Conservation (phyloP, 106 monocot genomes). For the Gastrodia elata region DNA sequence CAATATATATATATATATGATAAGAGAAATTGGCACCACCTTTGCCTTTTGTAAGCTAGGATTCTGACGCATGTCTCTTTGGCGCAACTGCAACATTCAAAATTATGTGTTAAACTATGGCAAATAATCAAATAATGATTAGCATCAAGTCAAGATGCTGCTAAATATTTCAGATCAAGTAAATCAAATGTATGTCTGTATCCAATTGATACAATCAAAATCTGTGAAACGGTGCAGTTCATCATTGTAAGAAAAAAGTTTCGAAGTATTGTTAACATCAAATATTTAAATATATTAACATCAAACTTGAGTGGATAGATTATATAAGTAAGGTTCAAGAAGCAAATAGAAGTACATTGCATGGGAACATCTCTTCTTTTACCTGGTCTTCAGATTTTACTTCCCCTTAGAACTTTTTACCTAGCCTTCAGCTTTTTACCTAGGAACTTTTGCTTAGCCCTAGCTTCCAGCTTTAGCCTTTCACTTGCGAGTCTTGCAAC, state of each 20-base stretch:
- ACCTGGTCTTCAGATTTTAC: neutral
- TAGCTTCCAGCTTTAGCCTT: no score
- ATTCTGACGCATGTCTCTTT: conserved; percentile 47
- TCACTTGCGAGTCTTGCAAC: no score
- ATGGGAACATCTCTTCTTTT: neutral
- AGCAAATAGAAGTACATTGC: neutral
- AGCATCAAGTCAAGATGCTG: neutral
- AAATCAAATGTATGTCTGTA: neutral
- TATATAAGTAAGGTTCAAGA: neutral
- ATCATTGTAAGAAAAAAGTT: neutral
- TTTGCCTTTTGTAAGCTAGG: conserved; percentile 34
- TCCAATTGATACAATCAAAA: neutral
- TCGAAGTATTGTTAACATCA: neutral
- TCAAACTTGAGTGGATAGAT: neutral
- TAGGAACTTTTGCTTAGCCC: no score
- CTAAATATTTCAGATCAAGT: neutral
- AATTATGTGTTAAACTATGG: conserved; percentile 9
- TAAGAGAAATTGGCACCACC: conserved; percentile 25
- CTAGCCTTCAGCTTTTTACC: no score
- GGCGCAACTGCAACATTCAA: conserved; percentile 40
- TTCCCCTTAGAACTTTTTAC: no score
- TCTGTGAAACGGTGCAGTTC: neutral
- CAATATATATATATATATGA: neutral
- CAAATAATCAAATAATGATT: neutral
- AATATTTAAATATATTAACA: neutral